These are phyloP conservation scores for Leccinum longicurvipes DNA, from an alignment of 768 basidiomycete genomes.

Conservation along the genomic window DNA sequence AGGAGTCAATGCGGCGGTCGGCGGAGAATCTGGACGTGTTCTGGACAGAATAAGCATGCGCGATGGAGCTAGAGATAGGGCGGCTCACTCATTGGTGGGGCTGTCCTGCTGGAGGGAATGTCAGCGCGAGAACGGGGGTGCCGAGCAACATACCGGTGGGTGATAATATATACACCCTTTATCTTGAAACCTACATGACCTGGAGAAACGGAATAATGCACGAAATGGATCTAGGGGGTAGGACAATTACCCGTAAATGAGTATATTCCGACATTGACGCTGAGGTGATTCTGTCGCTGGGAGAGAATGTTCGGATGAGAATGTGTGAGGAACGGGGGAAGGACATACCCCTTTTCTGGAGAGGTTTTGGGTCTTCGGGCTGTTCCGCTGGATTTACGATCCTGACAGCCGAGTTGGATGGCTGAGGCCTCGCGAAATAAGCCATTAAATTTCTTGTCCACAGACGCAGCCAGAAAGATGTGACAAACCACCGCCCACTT, in stretches of 20 bases:
- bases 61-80: background rate
- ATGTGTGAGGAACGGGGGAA: background rate
- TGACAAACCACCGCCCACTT: background rate
- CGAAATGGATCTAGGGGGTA: background rate
- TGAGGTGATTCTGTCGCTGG: slow-evolving; percentile 55
- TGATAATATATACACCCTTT: slow-evolving; percentile 85
- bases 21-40: slow-evolving; percentile 44
- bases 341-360: slow-evolving; percentile 54
- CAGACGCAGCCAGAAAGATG: too few species aligned
- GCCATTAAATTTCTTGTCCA: slow-evolving; percentile 44
- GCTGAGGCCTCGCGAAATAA: slow-evolving; percentile 62
- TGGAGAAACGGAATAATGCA: slow-evolving; percentile 26
- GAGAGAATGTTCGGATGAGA: slow-evolving; percentile 9
- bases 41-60: slow-evolving; percentile 20
- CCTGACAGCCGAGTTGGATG: slow-evolving; percentile 60
- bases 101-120: slow-evolving; percentile 17
- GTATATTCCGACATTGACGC: slow-evolving; percentile 85
- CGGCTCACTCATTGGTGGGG: slow-evolving; percentile 27
- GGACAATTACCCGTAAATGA: slow-evolving; percentile 76
- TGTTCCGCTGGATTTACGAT: slow-evolving; percentile 61
- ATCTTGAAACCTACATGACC: slow-evolving; percentile 82
- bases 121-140: slow-evolving; percentile 12
- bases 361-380: slow-evolving; percentile 39
- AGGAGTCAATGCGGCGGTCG: slow-evolving; percentile 43
- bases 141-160: slow-evolving; percentile 50